Percentiles rank a stretch among this genome's conserved stretches.
Conservation (phyloP, 495 filamentous ascomycete species). For the Pyronema domesticum region DNA sequence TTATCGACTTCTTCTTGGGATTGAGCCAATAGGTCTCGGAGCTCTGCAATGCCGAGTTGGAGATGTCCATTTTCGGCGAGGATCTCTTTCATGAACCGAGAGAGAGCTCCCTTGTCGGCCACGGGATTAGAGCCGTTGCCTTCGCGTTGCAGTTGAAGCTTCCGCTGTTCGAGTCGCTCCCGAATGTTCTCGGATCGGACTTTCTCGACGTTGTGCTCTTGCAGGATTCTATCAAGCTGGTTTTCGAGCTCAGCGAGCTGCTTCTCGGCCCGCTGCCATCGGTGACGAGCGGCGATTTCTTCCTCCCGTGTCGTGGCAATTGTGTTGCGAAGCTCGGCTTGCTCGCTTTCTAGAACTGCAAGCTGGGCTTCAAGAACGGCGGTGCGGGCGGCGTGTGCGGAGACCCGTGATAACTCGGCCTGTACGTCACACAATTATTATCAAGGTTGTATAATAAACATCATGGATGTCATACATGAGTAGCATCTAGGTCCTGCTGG, state of each 20-base stretch:
- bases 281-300: constrained; percentile 52
- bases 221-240: constrained; percentile 76
- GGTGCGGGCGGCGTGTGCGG: constrained; percentile 52
- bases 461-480: constrained; percentile 28
- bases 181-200: constrained; percentile 67
- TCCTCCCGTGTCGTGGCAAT: constrained; percentile 49
- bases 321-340: constrained; percentile 47
- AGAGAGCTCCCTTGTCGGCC: constrained; percentile 40
- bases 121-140: constrained; percentile 7
- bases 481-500: constrained; percentile 51
- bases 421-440: constrained; percentile 24
- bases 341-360: constrained; percentile 58
- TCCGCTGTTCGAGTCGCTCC: constrained; percentile 58
- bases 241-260: constrained; percentile 57
- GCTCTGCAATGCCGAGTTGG: constrained; percentile 72
- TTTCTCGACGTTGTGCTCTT: constrained; percentile 64
- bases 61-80: constrained; percentile 87
- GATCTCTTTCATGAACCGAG: constrained; percentile 87
- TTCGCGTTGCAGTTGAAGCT: constrained; percentile 11
- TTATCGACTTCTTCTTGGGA: constrained; percentile 89
- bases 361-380: constrained; percentile 64
- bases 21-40: constrained; percentile 75
- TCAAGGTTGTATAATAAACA: background rate
- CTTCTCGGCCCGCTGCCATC: constrained; percentile 69
- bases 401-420: constrained; percentile 54